These are phyloP conservation scores for Ceratobasidium theobromae DNA, from an alignment of 1,284 basidiomycete genomes.

Conservation along the genomic window DNA sequence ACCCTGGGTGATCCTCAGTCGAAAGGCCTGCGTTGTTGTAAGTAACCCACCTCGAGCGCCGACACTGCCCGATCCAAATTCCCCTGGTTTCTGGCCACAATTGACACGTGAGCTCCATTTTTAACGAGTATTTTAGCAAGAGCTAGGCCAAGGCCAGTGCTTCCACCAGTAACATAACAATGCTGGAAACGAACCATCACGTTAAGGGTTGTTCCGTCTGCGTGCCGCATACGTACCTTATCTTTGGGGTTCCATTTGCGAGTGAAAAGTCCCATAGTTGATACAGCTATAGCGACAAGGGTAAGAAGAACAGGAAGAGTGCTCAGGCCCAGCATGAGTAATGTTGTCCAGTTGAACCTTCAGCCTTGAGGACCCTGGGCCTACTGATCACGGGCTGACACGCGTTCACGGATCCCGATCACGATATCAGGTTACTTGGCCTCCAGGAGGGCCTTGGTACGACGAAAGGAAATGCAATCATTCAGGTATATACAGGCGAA, in stretches of 20 bases:
- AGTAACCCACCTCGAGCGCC: conserved; percentile 58
- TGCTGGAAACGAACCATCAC: conserved; percentile 49
- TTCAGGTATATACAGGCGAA: too few species aligned
- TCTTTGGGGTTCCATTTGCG: conserved; percentile 40
- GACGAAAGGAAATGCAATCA: too few species aligned
- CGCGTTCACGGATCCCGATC: too few species aligned
- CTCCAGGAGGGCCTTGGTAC: too few species aligned
- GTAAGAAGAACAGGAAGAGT: conserved; percentile 26
- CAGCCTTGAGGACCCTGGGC: background rate
- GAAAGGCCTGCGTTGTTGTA: background rate
- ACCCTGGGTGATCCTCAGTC: conserved; percentile 37
- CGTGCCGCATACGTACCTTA: conserved; percentile 40
- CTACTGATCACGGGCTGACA: too few species aligned
- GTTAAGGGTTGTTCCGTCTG: background rate
- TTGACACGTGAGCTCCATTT: conserved; percentile 76
- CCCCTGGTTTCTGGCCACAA: conserved; percentile 70
- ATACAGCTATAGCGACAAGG: conserved; percentile 18
- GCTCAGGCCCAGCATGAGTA: conserved; percentile 1
- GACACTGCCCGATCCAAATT: conserved; percentile 61
- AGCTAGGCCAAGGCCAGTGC: conserved; percentile 73
- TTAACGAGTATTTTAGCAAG: conserved; percentile 68
- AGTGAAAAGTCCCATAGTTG: conserved; percentile 37
- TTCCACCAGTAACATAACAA: conserved; percentile 80
- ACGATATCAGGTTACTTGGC: too few species aligned
- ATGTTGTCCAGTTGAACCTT: too few species aligned